A percentile compares a stretch with the other conserved stretches of the same genome.
phyloP scores from a whole-genome alignment of 768 basidiomycete species.

The Erythrobasidium yunnanense region DNA sequence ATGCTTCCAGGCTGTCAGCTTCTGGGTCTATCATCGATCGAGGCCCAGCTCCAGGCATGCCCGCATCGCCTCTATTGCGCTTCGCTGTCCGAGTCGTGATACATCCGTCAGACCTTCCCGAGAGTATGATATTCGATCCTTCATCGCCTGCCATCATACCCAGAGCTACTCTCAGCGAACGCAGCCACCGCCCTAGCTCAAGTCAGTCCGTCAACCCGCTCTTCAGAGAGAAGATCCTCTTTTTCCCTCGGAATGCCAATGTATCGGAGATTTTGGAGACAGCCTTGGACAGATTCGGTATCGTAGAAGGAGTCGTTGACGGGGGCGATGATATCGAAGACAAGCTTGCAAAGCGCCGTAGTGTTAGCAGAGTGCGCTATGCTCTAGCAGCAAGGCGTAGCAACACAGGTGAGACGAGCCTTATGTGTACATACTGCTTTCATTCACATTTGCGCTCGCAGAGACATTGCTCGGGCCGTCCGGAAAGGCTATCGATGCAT shows the following conservation, averaged over 20 bases:
- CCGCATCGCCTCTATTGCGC: conserved; percentile 60
- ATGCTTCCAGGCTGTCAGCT: conserved; percentile 2
- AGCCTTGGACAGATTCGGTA: conserved; percentile 84
- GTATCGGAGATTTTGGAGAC: conserved; percentile 94
- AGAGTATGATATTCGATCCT: conserved; percentile 88
- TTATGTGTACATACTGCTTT: neutral
- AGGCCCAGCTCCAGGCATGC: neutral
- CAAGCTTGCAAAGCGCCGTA: conserved; percentile 69
- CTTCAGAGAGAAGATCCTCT: conserved; percentile 67
- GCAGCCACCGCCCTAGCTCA: conserved; percentile 31
- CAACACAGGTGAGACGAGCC: conserved; percentile 33
- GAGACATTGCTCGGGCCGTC: conserved; percentile 70
- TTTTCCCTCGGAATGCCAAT: conserved; percentile 86
- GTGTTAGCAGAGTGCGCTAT: conserved; percentile 68
- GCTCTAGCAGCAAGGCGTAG: conserved; percentile 61
- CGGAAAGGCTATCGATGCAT: conserved; percentile 70
- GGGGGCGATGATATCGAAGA: conserved; percentile 98
- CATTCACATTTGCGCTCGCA: conserved; percentile 38
- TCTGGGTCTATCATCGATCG: neutral
- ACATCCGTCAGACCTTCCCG: conserved; percentile 80
- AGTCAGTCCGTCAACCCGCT: conserved; percentile 51
- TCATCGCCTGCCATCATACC: conserved; percentile 88
- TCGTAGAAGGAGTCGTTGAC: conserved; percentile 91
- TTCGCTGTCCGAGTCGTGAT: conserved; percentile 81
- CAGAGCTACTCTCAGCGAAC: conserved; percentile 58